phyloP scores from a whole-genome alignment of 2,329 filamentous ascomycete genomes.

The Tolypocladium album region DNA sequence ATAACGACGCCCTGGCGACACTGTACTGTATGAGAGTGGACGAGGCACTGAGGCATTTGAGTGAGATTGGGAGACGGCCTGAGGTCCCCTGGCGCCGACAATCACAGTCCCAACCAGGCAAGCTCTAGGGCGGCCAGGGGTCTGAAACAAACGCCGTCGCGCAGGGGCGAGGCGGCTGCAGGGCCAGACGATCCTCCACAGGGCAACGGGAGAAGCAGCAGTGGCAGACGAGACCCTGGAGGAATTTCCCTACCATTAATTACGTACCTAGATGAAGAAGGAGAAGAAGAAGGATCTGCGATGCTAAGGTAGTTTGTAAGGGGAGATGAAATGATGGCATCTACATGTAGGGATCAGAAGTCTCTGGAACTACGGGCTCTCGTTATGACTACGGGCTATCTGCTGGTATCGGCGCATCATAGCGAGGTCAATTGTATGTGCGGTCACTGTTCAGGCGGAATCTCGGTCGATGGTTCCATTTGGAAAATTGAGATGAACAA shows the following conservation, averaged over 20 bases:
- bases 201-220: too few relatives aligned
- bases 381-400: neutral
- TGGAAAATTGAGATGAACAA: neutral
- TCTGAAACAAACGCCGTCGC: slow-evolving; percentile 9
- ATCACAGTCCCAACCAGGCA: neutral
- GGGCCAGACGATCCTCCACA: neutral
- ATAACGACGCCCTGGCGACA: neutral
- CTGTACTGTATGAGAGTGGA: too few relatives aligned
- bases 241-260: neutral
- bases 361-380: neutral
- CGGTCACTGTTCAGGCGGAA: neutral
- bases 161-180: neutral
- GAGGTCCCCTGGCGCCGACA: neutral
- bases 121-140: neutral
- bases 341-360: neutral
- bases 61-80: neutral
- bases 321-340: too few relatives aligned
- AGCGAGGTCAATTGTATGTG: neutral
- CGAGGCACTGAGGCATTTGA: neutral
- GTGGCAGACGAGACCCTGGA: neutral
- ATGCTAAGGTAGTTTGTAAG: neutral
- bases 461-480: neutral
- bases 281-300: neutral
- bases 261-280: neutral
- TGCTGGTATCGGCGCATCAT: neutral